Percentiles rank a stretch among this genome's conserved stretches.
These are phyloP conservation scores for Ceratocystis cacaofunesta DNA, from an alignment of 2,329 filamentous ascomycete genomes.

Conservation along the genomic window DNA sequence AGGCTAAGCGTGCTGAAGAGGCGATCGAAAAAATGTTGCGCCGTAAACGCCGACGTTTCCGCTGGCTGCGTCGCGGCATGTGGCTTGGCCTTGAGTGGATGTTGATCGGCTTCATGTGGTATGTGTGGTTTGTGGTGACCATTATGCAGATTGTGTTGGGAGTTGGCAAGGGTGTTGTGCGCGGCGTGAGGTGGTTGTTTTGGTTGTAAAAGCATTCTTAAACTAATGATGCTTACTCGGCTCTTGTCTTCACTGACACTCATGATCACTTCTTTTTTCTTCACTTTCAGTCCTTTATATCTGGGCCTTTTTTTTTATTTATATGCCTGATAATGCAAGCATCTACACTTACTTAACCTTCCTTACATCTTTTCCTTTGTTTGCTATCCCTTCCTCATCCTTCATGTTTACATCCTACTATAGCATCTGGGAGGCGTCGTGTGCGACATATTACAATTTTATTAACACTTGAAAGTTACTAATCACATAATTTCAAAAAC, in stretches of 20 bases:
- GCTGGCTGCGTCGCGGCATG: conserved; percentile 59
- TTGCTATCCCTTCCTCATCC: not conserved
- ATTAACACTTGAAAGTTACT: not conserved
- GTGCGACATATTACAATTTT: not conserved
- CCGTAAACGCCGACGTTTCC: conserved; percentile 49
- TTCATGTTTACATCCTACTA: not conserved
- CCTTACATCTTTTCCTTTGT: not conserved
- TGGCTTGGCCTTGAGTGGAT: conserved; percentile 80
- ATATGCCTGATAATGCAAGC: not conserved
- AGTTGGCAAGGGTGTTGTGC: conserved; percentile 42
- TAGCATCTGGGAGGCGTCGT: conserved; percentile 3
- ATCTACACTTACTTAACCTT: not conserved
- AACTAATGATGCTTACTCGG: not conserved
- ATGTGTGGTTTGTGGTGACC: conserved; percentile 80
- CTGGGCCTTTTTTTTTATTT: not conserved
- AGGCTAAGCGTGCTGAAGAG: conserved; percentile 68
- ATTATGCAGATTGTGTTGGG: conserved; percentile 52
- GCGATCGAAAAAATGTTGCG: conserved; percentile 62
- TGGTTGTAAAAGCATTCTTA: conserved; percentile 44
- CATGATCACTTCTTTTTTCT: not conserved
- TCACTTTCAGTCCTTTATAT: not conserved
- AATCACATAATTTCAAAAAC: not conserved
- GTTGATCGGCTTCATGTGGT: conserved; percentile 83
- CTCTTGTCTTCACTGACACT: not conserved
- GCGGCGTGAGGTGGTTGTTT: conserved; percentile 62